A percentile compares a stretch with the other conserved stretches of the same genome.
These are phyloP conservation scores for Astrothelium macrocarpum DNA, from an alignment of 495 filamentous ascomycete genomes.

Conservation along the genomic window DNA sequence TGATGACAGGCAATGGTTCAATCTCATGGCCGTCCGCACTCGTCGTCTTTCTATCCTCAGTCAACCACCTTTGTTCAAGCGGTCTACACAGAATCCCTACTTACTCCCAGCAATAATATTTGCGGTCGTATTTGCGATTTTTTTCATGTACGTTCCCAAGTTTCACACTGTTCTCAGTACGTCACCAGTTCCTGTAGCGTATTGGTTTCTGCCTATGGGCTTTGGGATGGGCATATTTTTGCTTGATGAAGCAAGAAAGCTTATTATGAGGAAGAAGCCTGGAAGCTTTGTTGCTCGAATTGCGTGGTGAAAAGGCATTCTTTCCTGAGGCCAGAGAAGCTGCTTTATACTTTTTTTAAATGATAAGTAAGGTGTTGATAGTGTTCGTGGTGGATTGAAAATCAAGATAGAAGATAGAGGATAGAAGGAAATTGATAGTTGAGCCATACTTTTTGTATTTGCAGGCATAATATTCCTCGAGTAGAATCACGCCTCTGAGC, in stretches of 20 bases:
- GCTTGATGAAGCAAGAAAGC: neutral
- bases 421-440: no score
- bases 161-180: constrained; percentile 48
- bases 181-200: constrained; percentile 47
- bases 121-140: constrained; percentile 50
- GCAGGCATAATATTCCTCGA: no score
- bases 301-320: neutral
- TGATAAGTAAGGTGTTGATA: no score
- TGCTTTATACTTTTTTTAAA: neutral
- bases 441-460: no score
- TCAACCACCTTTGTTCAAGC: constrained; percentile 25
- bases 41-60: constrained; percentile 55
- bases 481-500: no score
- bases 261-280: neutral
- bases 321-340: neutral
- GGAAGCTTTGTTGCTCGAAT: neutral
- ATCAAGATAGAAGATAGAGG: no score
- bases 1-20: constrained; percentile 50
- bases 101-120: constrained; percentile 58
- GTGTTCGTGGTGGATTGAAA: no score
- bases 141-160: constrained; percentile 52
- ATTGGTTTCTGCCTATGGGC: constrained; percentile 56
- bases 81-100: constrained; percentile 45
- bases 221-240: constrained; percentile 47
- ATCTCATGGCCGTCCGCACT: constrained; percentile 54